These are phyloP conservation scores for barrel medic (Medicago truncatula) DNA, from an alignment of 306 rosid genomes.

Conservation along the genomic window DNA sequence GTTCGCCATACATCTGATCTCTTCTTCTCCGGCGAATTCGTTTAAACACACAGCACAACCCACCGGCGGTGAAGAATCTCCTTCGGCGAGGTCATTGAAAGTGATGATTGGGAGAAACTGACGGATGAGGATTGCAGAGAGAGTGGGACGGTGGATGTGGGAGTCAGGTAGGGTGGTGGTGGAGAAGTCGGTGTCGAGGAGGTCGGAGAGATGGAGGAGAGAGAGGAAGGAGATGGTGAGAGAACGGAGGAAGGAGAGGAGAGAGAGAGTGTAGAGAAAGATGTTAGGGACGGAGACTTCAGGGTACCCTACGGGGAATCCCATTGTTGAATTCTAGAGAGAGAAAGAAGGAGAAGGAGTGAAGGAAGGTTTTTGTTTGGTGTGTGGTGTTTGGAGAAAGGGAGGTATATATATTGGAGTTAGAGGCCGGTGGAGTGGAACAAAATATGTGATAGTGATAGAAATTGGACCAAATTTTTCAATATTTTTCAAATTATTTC, in stretches of 20 bases:
- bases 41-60: conserved; percentile 76
- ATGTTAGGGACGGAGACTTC: conserved; percentile 70
- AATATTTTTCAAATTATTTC: too few relatives aligned
- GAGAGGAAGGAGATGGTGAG: conserved; percentile 62
- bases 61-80: neutral
- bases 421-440: conserved; percentile 3
- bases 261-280: conserved; percentile 64
- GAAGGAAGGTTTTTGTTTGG: neutral
- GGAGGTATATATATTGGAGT: neutral
- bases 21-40: conserved; percentile 72
- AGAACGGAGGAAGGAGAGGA: conserved; percentile 65
- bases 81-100: conserved; percentile 47
- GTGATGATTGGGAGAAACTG: conserved; percentile 68
- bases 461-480: too few relatives aligned
- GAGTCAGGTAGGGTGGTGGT: neutral
- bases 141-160: conserved; percentile 27
- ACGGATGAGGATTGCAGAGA: conserved; percentile 69
- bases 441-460: neutral
- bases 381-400: neutral
- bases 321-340: conserved; percentile 43
- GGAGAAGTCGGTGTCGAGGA: conserved; percentile 58
- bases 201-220: conserved; percentile 72
- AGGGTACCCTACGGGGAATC: conserved; percentile 80
- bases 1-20: conserved; percentile 78
- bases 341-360: conserved; percentile 9